phyloP scores from a whole-genome alignment of 495 filamentous ascomycete genomes.

The Staphylotrichum tortipilum region DNA sequence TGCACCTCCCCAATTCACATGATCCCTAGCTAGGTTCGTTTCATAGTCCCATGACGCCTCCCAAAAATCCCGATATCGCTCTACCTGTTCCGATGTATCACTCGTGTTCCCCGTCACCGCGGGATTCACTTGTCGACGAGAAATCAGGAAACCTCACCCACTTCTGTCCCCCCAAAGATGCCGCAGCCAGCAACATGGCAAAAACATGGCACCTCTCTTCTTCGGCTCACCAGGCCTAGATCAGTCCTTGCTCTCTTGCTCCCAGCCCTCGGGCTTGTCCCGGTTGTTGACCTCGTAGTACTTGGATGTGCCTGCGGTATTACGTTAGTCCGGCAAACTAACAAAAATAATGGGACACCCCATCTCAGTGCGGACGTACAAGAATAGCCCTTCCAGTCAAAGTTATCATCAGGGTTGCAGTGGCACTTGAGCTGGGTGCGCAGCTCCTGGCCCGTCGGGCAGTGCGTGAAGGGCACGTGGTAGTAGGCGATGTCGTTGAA shows the following conservation, averaged over 20 bases:
- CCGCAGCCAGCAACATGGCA: neutral
- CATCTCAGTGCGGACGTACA: no score
- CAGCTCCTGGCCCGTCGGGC: slow-evolving; percentile 76
- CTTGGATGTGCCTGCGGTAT: slow-evolving; percentile 65
- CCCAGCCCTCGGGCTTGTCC: slow-evolving; percentile 72
- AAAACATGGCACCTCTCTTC: neutral
- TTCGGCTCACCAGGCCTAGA: slow-evolving; percentile 1
- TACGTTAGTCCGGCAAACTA: no score
- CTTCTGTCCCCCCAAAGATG: neutral
- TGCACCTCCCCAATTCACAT: no score
- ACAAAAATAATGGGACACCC: no score
- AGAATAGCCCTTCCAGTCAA: slow-evolving; percentile 97
- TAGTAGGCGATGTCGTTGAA: slow-evolving; percentile 99
- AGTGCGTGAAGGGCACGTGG: slow-evolving; percentile 98
- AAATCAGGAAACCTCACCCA: neutral
- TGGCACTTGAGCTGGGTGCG: slow-evolving; percentile 77
- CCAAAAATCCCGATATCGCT: neutral
- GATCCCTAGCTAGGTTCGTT: neutral
- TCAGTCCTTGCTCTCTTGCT: slow-evolving; percentile 53
- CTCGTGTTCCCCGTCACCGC: neutral
- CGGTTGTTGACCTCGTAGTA: slow-evolving; percentile 76
- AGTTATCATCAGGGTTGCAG: slow-evolving; percentile 93
- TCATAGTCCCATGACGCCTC: neutral
- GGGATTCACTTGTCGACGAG: neutral
- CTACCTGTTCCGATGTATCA: neutral